Evolutionary conservation across 352 stramenopile species (phyloP).

Genomic region (Elongisporangium anandrum): DNA sequence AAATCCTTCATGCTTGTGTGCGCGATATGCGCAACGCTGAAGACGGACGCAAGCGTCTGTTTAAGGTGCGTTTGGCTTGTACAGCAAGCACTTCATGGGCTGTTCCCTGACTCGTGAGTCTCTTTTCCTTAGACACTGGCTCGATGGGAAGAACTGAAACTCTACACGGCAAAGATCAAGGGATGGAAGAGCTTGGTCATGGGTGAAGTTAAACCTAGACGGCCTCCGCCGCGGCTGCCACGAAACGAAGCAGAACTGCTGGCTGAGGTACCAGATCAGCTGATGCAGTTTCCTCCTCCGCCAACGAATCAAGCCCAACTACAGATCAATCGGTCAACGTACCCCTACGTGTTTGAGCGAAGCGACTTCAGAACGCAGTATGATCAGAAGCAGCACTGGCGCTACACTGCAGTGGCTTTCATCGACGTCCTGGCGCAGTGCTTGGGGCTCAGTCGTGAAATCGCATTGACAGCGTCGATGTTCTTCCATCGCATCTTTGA

Average conservation of each 20-base stretch:
- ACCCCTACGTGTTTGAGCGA: slow-evolving; percentile 70
- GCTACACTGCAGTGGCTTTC: slow-evolving; percentile 73
- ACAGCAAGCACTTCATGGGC: background rate
- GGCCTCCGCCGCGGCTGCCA: slow-evolving; percentile 43
- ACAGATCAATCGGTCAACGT: slow-evolving; percentile 72
- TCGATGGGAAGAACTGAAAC: slow-evolving; percentile 80
- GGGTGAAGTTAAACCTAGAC: slow-evolving; percentile 62
- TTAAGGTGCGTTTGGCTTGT: slow-evolving; percentile 39
- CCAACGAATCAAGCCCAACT: slow-evolving; percentile 30
- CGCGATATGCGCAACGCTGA: slow-evolving; percentile 61
- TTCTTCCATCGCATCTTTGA: slow-evolving; percentile 84
- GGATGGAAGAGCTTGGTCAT: slow-evolving; percentile 71
- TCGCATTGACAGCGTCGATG: slow-evolving; percentile 64
- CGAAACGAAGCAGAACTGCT: slow-evolving; percentile 63
- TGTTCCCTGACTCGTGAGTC: background rate
- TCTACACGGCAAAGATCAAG: slow-evolving; percentile 76
- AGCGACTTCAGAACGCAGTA: slow-evolving; percentile 45
- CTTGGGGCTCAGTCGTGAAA: slow-evolving; percentile 60
- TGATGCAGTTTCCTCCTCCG: slow-evolving; percentile 71
- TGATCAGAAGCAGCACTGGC: slow-evolving; percentile 81
- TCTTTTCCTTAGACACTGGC: slow-evolving; percentile 46
- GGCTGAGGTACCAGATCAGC: slow-evolving; percentile 58
- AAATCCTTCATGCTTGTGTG: slow-evolving; percentile 65
- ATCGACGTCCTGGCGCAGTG: slow-evolving; percentile 74
- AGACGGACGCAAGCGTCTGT: slow-evolving; percentile 68